phyloP scores from a whole-genome alignment of 2,329 filamentous ascomycete species.

The Phialophora expanda region DNA sequence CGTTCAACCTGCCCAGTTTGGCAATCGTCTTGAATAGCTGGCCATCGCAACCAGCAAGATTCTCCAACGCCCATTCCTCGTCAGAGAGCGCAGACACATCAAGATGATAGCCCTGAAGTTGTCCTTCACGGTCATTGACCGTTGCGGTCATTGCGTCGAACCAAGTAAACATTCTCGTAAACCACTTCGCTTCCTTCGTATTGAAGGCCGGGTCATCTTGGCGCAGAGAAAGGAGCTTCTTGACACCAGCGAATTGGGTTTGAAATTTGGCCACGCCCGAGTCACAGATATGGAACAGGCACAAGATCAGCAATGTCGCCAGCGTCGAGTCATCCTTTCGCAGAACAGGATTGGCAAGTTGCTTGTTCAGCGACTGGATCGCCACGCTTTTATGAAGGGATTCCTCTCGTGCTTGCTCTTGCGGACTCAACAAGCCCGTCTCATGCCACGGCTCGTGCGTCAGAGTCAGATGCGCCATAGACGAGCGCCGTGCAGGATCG shows the following conservation, averaged over 20 bases:
- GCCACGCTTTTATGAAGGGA: constrained; percentile 83
- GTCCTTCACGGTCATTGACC: constrained; percentile 88
- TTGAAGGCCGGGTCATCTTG: constrained; percentile 60
- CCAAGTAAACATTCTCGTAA: constrained; percentile 90
- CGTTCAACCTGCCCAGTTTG: constrained; percentile 80
- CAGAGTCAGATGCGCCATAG: constrained; percentile 51
- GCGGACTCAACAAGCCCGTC: constrained; percentile 52
- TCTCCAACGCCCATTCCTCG: constrained; percentile 77
- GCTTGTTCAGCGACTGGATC: constrained; percentile 80
- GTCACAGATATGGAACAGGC: constrained; percentile 91
- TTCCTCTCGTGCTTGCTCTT: constrained; percentile 74
- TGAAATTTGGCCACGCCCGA: constrained; percentile 92
- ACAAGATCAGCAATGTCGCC: constrained; percentile 84
- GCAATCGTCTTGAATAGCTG: constrained; percentile 85
- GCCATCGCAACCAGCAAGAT: constrained; percentile 84
- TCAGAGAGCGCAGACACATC: constrained; percentile 68
- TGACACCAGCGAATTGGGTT: constrained; percentile 89
- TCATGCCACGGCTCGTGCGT: constrained; percentile 48
- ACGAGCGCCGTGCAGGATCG: constrained; percentile 56
- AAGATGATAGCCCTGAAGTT: constrained; percentile 68
- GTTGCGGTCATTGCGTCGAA: constrained; percentile 92
- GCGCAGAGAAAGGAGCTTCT: constrained; percentile 82
- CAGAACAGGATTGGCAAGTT: constrained; percentile 75
- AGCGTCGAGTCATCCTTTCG: constrained; percentile 85
- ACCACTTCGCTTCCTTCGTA: constrained; percentile 67